Percentiles rank a stretch among this genome's conserved stretches.
These are phyloP conservation scores for Wickerhamomyces rabaulensis DNA, from an alignment of 805 yeast species.

Conservation along the genomic window DNA sequence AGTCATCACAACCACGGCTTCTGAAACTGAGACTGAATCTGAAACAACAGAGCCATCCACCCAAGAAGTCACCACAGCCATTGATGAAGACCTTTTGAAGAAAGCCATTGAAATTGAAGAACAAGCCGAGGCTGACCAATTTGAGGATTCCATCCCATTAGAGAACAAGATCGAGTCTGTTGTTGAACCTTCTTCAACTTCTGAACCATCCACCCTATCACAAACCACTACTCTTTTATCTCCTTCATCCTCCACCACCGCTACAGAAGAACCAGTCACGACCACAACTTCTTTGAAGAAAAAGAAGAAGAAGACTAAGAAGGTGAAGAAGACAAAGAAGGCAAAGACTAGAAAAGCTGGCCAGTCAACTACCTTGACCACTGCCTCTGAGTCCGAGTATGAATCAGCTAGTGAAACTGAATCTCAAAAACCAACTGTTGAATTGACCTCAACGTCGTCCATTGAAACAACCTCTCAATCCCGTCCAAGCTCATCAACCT, in stretches of 20 bases:
- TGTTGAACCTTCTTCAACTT: not conserved
- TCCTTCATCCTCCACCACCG: not conserved
- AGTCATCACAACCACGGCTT: too few species aligned
- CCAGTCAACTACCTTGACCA: not conserved
- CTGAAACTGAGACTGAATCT: not conserved
- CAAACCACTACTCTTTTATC: too few species aligned
- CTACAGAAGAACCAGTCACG: not conserved
- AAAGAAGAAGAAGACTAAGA: constrained; percentile 8
- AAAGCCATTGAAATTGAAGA: not conserved
- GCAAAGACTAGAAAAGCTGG: not conserved
- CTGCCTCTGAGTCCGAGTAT: not conserved
- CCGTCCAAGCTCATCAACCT: not conserved
- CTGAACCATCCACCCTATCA: not conserved
- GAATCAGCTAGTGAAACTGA: not conserved
- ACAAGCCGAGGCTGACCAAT: not conserved
- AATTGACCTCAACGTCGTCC: not conserved
- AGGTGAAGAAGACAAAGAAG: constrained; percentile 9
- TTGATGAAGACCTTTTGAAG: not conserved
- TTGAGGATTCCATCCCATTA: not conserved
- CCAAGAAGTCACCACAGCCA: constrained; percentile 6
- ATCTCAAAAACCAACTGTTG: not conserved
- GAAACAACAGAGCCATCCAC: not conserved
- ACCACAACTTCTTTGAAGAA: not conserved
- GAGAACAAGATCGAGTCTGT: not conserved
- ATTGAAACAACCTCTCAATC: not conserved